Conservation (phyloP, 768 basidiomycete species). For the Kwoniella botswanensis region DNA sequence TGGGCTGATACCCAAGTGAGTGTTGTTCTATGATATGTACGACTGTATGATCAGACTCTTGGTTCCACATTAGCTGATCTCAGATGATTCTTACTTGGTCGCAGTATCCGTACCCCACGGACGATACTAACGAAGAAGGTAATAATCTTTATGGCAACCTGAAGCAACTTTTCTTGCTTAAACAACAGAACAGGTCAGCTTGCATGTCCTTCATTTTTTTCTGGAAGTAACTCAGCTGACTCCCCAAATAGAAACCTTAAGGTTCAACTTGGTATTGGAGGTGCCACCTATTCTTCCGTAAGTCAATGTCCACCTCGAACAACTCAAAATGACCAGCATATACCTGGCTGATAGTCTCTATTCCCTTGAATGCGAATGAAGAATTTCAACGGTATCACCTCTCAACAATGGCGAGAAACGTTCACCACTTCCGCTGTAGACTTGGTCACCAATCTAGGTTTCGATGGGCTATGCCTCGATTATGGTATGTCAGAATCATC, state of each 20-base stretch:
- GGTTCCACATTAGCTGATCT: background rate
- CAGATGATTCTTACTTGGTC: background rate
- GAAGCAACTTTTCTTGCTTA: conserved; percentile 88
- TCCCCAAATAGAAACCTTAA: conserved; percentile 60
- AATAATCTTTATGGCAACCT: conserved; percentile 94
- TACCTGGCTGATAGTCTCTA: background rate
- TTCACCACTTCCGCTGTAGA: conserved; percentile 82
- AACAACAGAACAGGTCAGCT: conserved; percentile 73
- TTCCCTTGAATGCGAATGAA: conserved; percentile 43
- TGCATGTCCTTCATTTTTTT: background rate
- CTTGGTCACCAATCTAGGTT: conserved; percentile 83
- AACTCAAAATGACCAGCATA: background rate
- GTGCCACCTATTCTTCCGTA: conserved; percentile 63
- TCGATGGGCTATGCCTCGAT: conserved; percentile 68
- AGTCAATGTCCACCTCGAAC: background rate
- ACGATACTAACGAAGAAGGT: conserved; percentile 79
- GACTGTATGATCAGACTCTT: background rate
- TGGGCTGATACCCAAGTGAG: conserved; percentile 84
- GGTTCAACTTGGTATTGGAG: conserved; percentile 81
- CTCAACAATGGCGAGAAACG: conserved; percentile 66
- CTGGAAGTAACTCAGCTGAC: background rate
- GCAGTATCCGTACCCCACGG: conserved; percentile 77
- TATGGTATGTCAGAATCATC: background rate
- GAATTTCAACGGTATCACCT: conserved; percentile 77
- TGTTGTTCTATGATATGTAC: background rate